Percentiles rank a stretch among this genome's conserved stretches.
Evolutionary conservation across 768 basidiomycete genomes (phyloP).

Genomic region (Goffeauzyma gilvescens): DNA sequence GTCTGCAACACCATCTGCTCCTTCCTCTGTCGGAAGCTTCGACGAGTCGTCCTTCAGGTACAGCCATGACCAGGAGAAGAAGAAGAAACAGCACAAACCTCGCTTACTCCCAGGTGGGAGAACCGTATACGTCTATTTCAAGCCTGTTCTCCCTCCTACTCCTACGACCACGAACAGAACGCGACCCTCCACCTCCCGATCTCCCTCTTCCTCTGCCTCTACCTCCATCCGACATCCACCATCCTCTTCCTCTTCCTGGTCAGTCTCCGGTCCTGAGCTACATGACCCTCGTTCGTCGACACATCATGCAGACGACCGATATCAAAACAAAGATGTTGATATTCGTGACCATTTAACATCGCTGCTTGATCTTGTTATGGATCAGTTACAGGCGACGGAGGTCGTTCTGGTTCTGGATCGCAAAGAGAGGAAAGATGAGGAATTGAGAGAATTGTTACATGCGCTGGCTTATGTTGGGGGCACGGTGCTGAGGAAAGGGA

Average conservation of each 20-base stretch:
- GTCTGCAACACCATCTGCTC: too few species aligned
- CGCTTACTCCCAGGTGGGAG: too few species aligned
- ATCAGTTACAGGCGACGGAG: slow-evolving; percentile 19
- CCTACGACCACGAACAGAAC: too few species aligned
- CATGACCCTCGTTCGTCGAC: too few species aligned
- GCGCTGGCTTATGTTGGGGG: slow-evolving; percentile 29
- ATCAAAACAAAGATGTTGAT: slow-evolving; percentile 12
- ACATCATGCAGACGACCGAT: too few species aligned
- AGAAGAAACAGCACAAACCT: too few species aligned
- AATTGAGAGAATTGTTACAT: slow-evolving; percentile 23
- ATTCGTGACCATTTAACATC: slow-evolving; percentile 28
- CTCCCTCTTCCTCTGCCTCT: not conserved
- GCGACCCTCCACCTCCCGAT: not conserved
- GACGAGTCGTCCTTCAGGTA: not conserved
- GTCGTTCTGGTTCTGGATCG: slow-evolving; percentile 24
- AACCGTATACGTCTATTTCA: slow-evolving; percentile 4
- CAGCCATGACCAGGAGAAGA: too few species aligned
- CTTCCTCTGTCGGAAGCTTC: slow-evolving; percentile 3
- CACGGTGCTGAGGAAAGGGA: slow-evolving; percentile 18
- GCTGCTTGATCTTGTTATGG: slow-evolving; percentile 25
- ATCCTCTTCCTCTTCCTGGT: too few species aligned
- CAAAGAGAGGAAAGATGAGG: slow-evolving; percentile 19
- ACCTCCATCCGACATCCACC: too few species aligned
- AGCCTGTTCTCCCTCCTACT: slow-evolving; percentile 2
- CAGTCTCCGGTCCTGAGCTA: too few species aligned